Conservation (phyloP, 129 eudicot genomes). For the Pseudognaphalium luteoalbum region DNA sequence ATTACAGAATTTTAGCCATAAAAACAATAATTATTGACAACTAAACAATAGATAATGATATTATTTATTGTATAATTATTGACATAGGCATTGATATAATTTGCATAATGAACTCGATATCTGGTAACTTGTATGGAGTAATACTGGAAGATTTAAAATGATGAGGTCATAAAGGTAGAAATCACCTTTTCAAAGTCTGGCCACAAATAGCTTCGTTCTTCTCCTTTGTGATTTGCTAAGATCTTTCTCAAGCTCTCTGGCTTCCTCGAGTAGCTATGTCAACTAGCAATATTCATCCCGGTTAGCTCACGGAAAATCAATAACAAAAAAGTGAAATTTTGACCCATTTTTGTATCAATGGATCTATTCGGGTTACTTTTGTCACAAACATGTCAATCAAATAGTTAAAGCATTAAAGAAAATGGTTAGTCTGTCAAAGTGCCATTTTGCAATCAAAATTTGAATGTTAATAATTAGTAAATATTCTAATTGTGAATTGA, state of each 20-base stretch:
- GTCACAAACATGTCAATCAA: background rate
- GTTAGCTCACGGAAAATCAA: slow-evolving; percentile 15
- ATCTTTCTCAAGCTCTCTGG: slow-evolving; percentile 91
- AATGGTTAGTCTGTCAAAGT: background rate
- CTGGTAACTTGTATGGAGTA: background rate
- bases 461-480: background rate
- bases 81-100: background rate
- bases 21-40: background rate
- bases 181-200: slow-evolving; percentile 93
- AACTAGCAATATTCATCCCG: background rate
- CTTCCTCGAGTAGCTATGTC: slow-evolving; percentile 87
- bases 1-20: slow-evolving; percentile 13
- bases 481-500: background rate
- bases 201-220: slow-evolving; percentile 84
- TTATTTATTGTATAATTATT: too few species aligned
- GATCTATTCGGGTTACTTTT: background rate
- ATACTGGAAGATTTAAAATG: background rate
- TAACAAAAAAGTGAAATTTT: background rate
- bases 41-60: too few species aligned
- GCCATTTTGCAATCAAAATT: background rate
- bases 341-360: background rate
- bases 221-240: slow-evolving; percentile 88
- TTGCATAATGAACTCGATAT: background rate
- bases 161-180: background rate
- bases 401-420: background rate